Evolutionary conservation across 2,329 filamentous ascomycete species (phyloP), one percentile per base, ranked within the genome.

Genomic region (Penicillium sp.): DNA sequence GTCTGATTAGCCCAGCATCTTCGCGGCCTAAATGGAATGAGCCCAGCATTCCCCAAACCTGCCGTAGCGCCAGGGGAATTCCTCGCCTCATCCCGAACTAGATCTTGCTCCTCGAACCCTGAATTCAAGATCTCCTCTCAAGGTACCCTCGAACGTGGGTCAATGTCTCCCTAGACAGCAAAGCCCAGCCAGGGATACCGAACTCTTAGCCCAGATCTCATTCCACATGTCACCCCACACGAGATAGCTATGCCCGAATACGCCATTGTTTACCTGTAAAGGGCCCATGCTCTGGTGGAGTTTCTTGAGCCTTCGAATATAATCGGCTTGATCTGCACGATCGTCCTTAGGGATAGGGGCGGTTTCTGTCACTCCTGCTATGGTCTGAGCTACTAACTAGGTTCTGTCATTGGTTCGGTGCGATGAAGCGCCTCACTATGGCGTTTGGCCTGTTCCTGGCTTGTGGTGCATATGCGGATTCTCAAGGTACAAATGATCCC

Each of bases 321-420:
- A 63, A 62, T 42, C 48, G 24, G 39, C 44, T 44, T 49, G 61
- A 63, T 62, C 61, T 60, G 58, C 61, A 62, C 46, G 9, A 38
- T 18, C 33, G 23, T 41, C 15, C 34, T 43, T 23, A 42, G 43
- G 46, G 47, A 24, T 36, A 28, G 39, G 26, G 49, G 42, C 48
- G 34, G 56, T 47, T 42, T 47, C 49, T 21, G 44, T 51, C 36
- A 51, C 41, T 51, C 45, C 28, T 50, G 39, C 38, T 54, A 49
- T 44, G 50, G 48, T 49, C 52, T 38, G 49, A 44, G 42, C 24
- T 21, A 54, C 52, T 57, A 56, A 56, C 50, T 49, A 48, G 48
- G 18, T 54, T 52, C n/a, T 16, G 10, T 24, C 16, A 18, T 39
- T 42, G 52, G 44, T 26, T 58, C 31, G 42, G 38, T 43, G 47